Evolutionary conservation across 2,329 filamentous ascomycete species (phyloP), one percentile per base, ranked within the genome.

Genomic region (Fusarium oligoseptatum): DNA sequence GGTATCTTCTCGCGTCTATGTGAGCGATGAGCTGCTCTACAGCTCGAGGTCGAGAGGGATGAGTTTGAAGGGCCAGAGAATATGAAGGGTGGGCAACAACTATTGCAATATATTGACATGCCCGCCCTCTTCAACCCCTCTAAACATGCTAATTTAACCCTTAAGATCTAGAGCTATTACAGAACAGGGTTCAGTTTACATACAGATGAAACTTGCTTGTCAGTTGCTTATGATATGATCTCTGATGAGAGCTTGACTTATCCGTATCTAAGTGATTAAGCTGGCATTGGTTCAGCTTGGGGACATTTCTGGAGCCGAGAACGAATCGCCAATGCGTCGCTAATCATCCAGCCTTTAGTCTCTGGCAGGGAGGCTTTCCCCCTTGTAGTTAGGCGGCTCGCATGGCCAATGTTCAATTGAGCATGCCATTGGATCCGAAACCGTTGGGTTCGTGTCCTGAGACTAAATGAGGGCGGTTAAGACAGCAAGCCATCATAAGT

Each of bases 391-490:
- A 58, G 55, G 20, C 36, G 55, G 12, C 4, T 10, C 12, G 34
- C 10, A 20, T 22, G 34, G 15, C 22, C 22, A 58, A 58, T 29
- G 34, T 27, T 29, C 36, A 37, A 58, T n/a, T 37, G 36, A 24
- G 20, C 34, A 39, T 14, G 55, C 20, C 34, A 39, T 39, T 58
- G 55, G 55, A 39, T 58, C 36, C 20, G 34, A 58, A 27, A 36
- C 9, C 15, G 55, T 36, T 57, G 14, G 34, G 20, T 37, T 58
- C 34, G 34, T 15, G 15, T 36, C 17, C 55, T 58, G 36, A 41
- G 55, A 58, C 55, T 39, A 58, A 34, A 61, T 58, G 24, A 61
- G 39, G 45, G 62, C 48, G 62, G 57, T 32, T 60, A 60, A 41
- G n/a, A 27, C 24, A 43, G 58, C 10, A 72, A 65, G 39, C 15